These are phyloP conservation scores for Phytopythium mirpurense DNA, from an alignment of 352 stramenopile species.

Conservation along the genomic window DNA sequence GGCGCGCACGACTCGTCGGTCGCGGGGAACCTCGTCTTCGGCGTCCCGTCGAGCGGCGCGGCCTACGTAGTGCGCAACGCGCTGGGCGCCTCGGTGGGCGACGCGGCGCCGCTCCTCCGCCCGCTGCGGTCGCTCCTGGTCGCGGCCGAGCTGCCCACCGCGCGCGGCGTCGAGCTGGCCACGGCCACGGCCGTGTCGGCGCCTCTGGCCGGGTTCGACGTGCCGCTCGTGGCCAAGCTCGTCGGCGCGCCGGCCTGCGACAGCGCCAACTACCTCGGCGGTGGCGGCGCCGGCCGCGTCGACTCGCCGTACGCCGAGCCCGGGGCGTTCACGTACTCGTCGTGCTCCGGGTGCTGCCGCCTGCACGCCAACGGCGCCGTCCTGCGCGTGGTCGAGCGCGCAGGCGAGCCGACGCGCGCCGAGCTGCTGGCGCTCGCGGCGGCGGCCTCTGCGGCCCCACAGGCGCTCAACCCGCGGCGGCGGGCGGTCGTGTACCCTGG, in stretches of 20 bases:
- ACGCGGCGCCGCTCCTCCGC: conserved; percentile 25
- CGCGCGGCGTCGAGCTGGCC: conserved; percentile 19
- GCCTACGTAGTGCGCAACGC: conserved; percentile 42
- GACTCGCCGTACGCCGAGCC: conserved; percentile 46
- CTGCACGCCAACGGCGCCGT: conserved; percentile 44
- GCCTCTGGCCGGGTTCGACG: conserved; percentile 41
- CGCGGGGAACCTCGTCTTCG: conserved; percentile 53
- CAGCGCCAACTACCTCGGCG: conserved; percentile 12
- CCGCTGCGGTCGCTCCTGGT: conserved; percentile 17
- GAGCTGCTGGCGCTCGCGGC: conserved; percentile 12
- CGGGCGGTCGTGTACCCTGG: conserved; percentile 36
- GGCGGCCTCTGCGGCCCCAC: not conserved
- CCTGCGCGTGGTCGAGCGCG: conserved; percentile 31
- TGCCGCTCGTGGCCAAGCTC: conserved; percentile 61
- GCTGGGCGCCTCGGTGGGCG: conserved; percentile 24
- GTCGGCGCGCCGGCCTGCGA: conserved; percentile 54
- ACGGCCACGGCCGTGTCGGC: conserved; percentile 33
- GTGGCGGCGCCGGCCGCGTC: conserved; percentile 31
- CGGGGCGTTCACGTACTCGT: conserved; percentile 41
- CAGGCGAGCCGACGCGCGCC: conserved; percentile 17
- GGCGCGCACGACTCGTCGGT: conserved; percentile 43
- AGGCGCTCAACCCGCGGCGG: conserved; percentile 7
- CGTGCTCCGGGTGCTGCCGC: conserved; percentile 65
- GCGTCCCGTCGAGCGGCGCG: conserved; percentile 13
- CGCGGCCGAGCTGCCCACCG: not conserved